These are phyloP conservation scores for Acanthamoeba comandoni DNA, from an alignment of 208 protist species.

Conservation along the genomic window DNA sequence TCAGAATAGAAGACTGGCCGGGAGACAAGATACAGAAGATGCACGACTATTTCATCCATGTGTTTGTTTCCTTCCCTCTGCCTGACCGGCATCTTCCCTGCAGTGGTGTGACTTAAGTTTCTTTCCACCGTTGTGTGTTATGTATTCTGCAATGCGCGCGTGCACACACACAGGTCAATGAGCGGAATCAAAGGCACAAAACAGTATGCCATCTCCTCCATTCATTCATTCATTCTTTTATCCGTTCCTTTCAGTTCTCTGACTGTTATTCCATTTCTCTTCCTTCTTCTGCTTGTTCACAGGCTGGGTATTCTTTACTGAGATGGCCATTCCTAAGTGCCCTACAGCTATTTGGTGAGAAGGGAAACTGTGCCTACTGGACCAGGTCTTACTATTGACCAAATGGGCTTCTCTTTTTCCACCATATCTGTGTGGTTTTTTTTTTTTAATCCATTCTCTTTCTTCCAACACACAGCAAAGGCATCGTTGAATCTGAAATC, in stretches of 20 bases:
- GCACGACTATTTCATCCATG: conserved; percentile 13
- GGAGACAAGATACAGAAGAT: conserved; percentile 43
- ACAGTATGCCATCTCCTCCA: no score
- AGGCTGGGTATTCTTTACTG: conserved; percentile 26
- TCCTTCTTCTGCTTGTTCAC: background rate
- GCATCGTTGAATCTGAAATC: conserved; percentile 4
- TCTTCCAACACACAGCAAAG: background rate
- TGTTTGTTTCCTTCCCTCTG: no score
- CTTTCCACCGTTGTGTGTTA: no score
- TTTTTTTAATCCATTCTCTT: background rate
- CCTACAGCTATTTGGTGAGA: conserved; percentile 42
- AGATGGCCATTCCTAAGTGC: conserved; percentile 34
- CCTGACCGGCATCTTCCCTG: no score
- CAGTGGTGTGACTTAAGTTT: no score
- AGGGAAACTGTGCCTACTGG: conserved; percentile 60
- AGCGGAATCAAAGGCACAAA: no score
- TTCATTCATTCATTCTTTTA: no score
- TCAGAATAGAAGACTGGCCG: conserved; percentile 39
- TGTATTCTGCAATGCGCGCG: no score
- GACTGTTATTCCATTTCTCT: no score
- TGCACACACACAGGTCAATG: no score
- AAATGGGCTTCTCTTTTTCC: background rate
- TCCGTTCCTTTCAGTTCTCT: no score
- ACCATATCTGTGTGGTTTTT: background rate
- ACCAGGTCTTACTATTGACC: background rate